These are phyloP conservation scores for Eucalyptus fibrosa DNA, from an alignment of 345 rosid genomes.

Conservation along the genomic window DNA sequence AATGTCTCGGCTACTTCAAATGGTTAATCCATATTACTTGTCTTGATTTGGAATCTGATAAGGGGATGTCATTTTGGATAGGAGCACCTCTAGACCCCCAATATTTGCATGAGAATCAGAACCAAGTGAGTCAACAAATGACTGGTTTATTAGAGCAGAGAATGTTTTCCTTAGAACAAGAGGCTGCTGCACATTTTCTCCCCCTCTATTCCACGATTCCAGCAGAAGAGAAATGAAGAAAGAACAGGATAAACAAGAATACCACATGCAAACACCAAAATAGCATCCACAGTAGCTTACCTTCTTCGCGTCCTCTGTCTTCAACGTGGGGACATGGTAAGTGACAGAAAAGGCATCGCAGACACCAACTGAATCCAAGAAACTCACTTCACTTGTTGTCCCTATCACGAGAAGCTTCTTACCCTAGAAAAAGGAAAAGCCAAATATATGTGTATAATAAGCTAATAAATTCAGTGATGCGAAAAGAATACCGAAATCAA, in stretches of 20 bases:
- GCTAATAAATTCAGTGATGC: neutral
- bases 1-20: neutral
- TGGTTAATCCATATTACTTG: neutral
- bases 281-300: slow-evolving; percentile 13
- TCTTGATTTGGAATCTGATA: neutral
- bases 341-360: slow-evolving; percentile 71
- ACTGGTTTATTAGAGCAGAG: neutral
- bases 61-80: neutral
- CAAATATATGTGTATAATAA: neutral
- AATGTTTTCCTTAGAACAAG: neutral
- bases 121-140: neutral
- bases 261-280: neutral
- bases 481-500: neutral
- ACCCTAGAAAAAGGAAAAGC: slow-evolving; percentile 31
- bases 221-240: neutral
- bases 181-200: neutral
- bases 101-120: neutral
- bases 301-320: slow-evolving; percentile 69
- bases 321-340: slow-evolving; percentile 62
- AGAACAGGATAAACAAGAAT: neutral
- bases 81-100: neutral
- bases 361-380: slow-evolving; percentile 70
- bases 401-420: slow-evolving; percentile 87
- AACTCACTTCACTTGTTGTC: slow-evolving; percentile 79
- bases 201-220: neutral